These are phyloP conservation scores for Tinospora cordifolia DNA, from an alignment of 164 flowering plant species.

Conservation along the genomic window DNA sequence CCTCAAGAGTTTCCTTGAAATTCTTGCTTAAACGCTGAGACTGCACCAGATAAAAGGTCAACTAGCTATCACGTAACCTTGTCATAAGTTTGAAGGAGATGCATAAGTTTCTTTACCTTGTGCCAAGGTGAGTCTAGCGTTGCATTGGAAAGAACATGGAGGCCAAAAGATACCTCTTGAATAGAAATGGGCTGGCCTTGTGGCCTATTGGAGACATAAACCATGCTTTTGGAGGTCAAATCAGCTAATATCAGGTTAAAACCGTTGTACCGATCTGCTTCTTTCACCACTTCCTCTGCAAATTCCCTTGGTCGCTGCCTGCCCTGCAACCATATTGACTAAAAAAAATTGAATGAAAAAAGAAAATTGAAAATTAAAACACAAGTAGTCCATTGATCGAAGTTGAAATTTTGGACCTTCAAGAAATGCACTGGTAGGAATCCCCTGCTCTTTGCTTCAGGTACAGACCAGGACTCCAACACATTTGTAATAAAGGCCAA, in stretches of 20 bases:
- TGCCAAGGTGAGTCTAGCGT: slow-evolving; percentile 51
- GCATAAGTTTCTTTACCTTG: slow-evolving; percentile 30
- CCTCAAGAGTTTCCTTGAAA: slow-evolving; percentile 28
- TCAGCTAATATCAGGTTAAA: slow-evolving; percentile 50
- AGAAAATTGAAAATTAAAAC: too few species aligned
- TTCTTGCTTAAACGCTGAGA: slow-evolving; percentile 29
- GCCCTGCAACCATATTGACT: slow-evolving; percentile 28
- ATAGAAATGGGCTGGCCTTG: slow-evolving; percentile 28
- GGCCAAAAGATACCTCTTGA: slow-evolving; percentile 47
- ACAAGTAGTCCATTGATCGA: background rate
- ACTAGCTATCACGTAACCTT: background rate
- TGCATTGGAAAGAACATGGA: slow-evolving; percentile 62
- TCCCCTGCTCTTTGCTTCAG: slow-evolving; percentile 60
- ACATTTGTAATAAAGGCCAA: slow-evolving; percentile 77
- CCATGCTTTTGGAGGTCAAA: slow-evolving; percentile 39
- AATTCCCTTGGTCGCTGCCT: slow-evolving; percentile 42
- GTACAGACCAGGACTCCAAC: slow-evolving; percentile 28
- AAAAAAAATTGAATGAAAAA: too few species aligned
- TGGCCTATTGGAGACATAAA: slow-evolving; percentile 54
- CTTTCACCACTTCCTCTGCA: slow-evolving; percentile 36
- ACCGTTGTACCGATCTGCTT: slow-evolving; percentile 48
- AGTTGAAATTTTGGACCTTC: slow-evolving; percentile 36
- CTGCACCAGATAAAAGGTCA: slow-evolving; percentile 18
- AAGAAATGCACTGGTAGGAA: slow-evolving; percentile 62
- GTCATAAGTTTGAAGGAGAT: too few species aligned